Base-by-base conservation (phyloP, 148 eudicot species). In the Rhododendron ovatum region DNA sequence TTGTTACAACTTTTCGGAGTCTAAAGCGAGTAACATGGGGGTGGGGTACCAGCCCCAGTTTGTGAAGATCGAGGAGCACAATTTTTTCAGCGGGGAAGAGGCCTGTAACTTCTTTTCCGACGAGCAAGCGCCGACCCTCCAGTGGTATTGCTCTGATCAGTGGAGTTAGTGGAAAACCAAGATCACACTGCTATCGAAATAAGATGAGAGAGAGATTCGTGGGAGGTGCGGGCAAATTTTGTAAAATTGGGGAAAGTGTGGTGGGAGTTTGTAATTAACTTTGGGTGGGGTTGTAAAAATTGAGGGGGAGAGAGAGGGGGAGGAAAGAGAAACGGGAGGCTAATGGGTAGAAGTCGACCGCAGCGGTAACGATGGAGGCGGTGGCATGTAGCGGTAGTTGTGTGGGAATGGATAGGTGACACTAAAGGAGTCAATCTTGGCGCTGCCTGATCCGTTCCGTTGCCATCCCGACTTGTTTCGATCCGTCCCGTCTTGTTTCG, bases 21-120 rank as follows among this genome's bases (percentile, higher is more conserved):
- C 86, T 1, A 90, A 89, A 33, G 84, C 89, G 11, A 67, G 85
- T 28, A 51, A 51, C 12, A 73, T 89, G 78, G 88, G 71, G 10
- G 88, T 76, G 48, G 92, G 86, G 83, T 92, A 95, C 83, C 95
- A 91, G 87, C 95, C 92, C 0, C 95, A 90, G 85, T 92, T 90
- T 83, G 98, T 95, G 84, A 95, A 96, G 89, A 89, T 96, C 53
- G 98, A 96, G 59, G 98, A 96, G 74, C 96, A 96, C 84, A 91
- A 96, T 51, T 95, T 96, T 78, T 92, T 96, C 65, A 87, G 94
- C 82, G 96, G 93, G 0, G 99, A 96, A 43, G 99, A 95, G 85
- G 91, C 96, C 5, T 95, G 98, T 82, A 92, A 92, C 83, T 94
- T 96, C 87, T 84, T 87, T 80, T 53, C 84, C 1, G 89, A 87